phyloP scores from a whole-genome alignment of 805 yeast genomes.

The Ogataea sp. region DNA sequence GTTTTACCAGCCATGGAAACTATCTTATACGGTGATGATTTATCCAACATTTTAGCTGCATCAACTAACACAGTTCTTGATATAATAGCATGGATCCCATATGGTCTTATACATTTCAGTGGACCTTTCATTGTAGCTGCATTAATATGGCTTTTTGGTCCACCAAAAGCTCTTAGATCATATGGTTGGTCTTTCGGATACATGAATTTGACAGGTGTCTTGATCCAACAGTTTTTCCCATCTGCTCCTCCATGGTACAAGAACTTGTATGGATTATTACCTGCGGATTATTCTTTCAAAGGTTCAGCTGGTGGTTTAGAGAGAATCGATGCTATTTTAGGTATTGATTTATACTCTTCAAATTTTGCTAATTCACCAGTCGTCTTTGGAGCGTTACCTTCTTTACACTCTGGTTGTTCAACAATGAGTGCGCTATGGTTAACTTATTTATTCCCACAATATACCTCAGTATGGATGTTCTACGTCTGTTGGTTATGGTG shows the following conservation, averaged over 20 bases:
- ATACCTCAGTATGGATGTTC: slow-evolving; percentile 50
- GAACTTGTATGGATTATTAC: slow-evolving; percentile 66
- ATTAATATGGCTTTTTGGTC: slow-evolving; percentile 75
- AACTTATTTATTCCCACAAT: slow-evolving; percentile 69
- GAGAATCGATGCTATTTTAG: slow-evolving; percentile 71
- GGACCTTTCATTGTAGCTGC: slow-evolving; percentile 82
- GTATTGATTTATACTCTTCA: slow-evolving; percentile 73
- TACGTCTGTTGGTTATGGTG: slow-evolving; percentile 96
- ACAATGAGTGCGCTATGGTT: slow-evolving; percentile 85
- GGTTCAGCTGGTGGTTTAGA: slow-evolving; percentile 94
- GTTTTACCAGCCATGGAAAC: slow-evolving; percentile 89
- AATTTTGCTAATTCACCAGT: slow-evolving; percentile 79
- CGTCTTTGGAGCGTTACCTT: slow-evolving; percentile 69
- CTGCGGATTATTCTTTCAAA: slow-evolving; percentile 82
- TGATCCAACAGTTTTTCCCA: slow-evolving; percentile 73
- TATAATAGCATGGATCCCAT: slow-evolving; percentile 90
- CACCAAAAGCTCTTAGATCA: slow-evolving; percentile 76
- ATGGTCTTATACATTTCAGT: slow-evolving; percentile 81
- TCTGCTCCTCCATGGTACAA: slow-evolving; percentile 98
- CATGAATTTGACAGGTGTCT: slow-evolving; percentile 81
- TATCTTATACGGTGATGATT: slow-evolving; percentile 83
- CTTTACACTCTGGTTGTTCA: slow-evolving; percentile 87
- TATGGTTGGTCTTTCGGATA: slow-evolving; percentile 91
- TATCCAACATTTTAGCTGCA: slow-evolving; percentile 76
- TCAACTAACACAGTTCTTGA: slow-evolving; percentile 59